A percentile compares a stretch with the other conserved stretches of the same genome.
Evolutionary conservation across 768 basidiomycete genomes (phyloP).

Genomic region (Galerina sulciceps): DNA sequence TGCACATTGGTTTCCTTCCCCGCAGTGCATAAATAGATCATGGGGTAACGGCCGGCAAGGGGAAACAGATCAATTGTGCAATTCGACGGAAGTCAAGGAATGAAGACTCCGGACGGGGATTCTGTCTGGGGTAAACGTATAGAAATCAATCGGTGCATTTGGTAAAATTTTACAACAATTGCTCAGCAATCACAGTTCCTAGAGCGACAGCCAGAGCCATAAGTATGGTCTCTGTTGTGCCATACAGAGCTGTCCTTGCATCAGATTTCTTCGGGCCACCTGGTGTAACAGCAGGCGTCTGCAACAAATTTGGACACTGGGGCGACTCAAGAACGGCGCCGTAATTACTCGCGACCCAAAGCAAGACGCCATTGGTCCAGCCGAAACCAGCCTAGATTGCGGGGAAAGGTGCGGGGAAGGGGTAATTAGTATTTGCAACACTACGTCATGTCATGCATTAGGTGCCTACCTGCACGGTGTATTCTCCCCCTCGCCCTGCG

Average conservation of each 20-base stretch:
- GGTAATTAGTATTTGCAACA: neutral
- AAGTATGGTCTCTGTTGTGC: neutral
- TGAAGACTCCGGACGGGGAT: no score
- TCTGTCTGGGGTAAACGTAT: no score
- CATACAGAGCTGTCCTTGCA: neutral
- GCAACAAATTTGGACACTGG: slow-evolving; percentile 56
- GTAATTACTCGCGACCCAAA: slow-evolving; percentile 76
- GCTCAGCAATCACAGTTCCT: neutral
- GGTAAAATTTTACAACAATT: neutral
- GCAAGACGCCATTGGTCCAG: slow-evolving; percentile 85
- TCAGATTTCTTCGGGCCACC: slow-evolving; percentile 10
- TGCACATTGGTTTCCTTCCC: no score
- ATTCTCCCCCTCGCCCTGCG: slow-evolving; percentile 84
- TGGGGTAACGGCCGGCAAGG: no score
- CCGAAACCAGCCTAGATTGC: slow-evolving; percentile 70
- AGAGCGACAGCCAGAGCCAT: neutral
- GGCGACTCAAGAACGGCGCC: slow-evolving; percentile 65
- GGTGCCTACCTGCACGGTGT: slow-evolving; percentile 72
- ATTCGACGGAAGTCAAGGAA: no score
- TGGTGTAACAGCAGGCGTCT: slow-evolving; percentile 18
- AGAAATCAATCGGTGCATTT: no score
- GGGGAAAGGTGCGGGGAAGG: no score
- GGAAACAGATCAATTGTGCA: no score
- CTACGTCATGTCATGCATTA: neutral
- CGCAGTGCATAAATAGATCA: no score